phyloP scores from a whole-genome alignment of 139 green algal genomes.

The Zygnema cylindricum region DNA sequence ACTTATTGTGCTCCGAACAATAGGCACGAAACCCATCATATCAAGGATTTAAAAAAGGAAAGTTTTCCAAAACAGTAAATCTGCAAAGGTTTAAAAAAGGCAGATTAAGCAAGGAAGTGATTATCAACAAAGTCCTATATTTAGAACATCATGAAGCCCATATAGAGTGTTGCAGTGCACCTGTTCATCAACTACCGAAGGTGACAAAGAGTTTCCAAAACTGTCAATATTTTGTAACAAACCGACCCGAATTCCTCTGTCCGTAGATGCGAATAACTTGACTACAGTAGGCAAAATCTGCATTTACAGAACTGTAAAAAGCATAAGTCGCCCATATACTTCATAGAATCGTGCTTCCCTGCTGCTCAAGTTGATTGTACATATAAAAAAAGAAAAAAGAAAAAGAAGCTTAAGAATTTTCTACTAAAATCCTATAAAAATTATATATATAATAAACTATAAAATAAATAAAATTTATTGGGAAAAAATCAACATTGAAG shows the following conservation, averaged over 20 bases:
- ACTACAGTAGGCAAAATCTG: constrained; percentile 85
- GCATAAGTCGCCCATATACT: too few species aligned
- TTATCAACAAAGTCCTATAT: not conserved
- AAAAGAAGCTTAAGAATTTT: too few species aligned
- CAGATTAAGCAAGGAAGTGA: constrained; percentile 16
- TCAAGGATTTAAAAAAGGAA: not conserved
- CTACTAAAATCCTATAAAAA: too few species aligned
- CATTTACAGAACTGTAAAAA: too few species aligned
- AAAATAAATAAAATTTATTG: too few species aligned
- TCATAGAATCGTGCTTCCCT: too few species aligned
- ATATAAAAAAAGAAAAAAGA: too few species aligned
- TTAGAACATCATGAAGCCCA: not conserved
- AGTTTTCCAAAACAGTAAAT: not conserved
- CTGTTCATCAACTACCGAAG: constrained; percentile 80
- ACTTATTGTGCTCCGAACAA: not conserved
- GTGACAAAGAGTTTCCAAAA: constrained; percentile 67
- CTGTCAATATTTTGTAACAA: constrained; percentile 88
- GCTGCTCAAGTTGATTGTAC: too few species aligned
- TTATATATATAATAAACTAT: too few species aligned
- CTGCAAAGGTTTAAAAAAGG: not conserved
- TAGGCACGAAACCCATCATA: not conserved
- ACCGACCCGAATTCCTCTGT: constrained; percentile 82
- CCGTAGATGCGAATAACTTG: constrained; percentile 86
- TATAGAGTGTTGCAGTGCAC: constrained; percentile 71
- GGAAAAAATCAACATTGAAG: too few species aligned